A percentile compares a stretch with the other conserved stretches of the same genome.
phyloP scores from a whole-genome alignment of 768 basidiomycete species.

The Podaxis sp. region DNA sequence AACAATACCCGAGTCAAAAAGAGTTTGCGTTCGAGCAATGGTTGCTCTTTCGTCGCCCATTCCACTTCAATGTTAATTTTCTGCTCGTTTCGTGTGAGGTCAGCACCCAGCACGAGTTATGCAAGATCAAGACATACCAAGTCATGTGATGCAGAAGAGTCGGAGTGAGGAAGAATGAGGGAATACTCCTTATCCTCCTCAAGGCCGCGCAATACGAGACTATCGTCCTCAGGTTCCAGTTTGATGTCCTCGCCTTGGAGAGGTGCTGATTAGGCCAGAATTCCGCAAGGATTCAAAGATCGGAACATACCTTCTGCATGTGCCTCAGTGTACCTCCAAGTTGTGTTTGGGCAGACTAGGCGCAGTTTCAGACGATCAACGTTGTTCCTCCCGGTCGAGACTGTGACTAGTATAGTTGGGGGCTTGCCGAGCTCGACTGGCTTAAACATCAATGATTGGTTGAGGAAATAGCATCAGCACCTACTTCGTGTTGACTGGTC shows the following conservation, averaged over 20 bases:
- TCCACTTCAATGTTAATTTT: constrained; percentile 68
- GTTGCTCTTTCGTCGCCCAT: constrained; percentile 61
- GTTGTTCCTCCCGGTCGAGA: constrained; percentile 72
- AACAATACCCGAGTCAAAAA: constrained; percentile 54
- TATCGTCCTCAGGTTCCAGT: constrained; percentile 39
- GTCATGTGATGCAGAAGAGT: constrained; percentile 55
- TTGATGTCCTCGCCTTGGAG: constrained; percentile 17
- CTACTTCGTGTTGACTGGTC: constrained; percentile 45
- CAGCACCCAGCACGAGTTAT: not conserved
- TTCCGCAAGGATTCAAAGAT: not conserved
- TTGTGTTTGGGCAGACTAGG: constrained; percentile 53
- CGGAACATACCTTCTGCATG: constrained; percentile 32
- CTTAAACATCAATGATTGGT: not conserved
- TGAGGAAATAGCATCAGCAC: not conserved
- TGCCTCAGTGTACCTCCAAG: constrained; percentile 44
- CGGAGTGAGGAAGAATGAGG: constrained; percentile 65
- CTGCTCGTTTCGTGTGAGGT: constrained; percentile 31
- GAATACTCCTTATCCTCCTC: constrained; percentile 42
- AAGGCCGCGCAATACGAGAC: constrained; percentile 47
- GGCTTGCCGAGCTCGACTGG: constrained; percentile 66
- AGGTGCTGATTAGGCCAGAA: not conserved
- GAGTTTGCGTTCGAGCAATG: constrained; percentile 51
- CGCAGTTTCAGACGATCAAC: constrained; percentile 52
- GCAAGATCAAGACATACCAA: constrained; percentile 45
- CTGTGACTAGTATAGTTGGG: constrained; percentile 48